A percentile compares a stretch with the other conserved stretches of the same genome.
Evolutionary conservation across 139 green algal genomes (phyloP).

Genomic region (Penium margaritaceum): DNA sequence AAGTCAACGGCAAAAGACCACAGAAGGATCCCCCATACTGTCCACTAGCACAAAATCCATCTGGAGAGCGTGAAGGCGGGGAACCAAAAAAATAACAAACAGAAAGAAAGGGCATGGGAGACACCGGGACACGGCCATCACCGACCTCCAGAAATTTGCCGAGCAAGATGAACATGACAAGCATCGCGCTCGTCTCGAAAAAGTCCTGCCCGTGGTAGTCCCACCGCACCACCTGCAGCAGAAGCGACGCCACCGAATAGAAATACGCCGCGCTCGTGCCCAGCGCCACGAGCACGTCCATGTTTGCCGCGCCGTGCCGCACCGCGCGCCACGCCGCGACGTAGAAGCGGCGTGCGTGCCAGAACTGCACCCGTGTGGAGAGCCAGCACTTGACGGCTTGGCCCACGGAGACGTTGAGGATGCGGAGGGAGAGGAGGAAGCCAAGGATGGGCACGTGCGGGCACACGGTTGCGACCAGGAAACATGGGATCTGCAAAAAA

Average conservation of each 20-base stretch:
- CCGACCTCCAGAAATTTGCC: constrained; percentile 85
- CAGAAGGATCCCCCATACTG: too few relatives aligned
- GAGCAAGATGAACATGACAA: constrained; percentile 92
- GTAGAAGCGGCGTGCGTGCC: constrained; percentile 88
- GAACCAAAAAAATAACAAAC: too few relatives aligned
- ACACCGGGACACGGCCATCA: too few relatives aligned
- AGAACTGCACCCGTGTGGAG: constrained; percentile 81
- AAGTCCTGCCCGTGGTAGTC: constrained; percentile 72
- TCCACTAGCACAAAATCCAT: too few relatives aligned
- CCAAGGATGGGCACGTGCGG: constrained; percentile 57
- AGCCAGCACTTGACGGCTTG: constrained; percentile 75
- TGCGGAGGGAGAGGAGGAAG: constrained; percentile 35
- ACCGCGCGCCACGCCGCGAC: constrained; percentile 67
- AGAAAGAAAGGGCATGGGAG: too few relatives aligned
- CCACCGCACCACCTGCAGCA: constrained; percentile 61
- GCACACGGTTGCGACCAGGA: too few relatives aligned
- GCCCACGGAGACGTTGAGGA: constrained; percentile 66
- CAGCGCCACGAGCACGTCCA: constrained; percentile 94
- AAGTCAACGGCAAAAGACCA: too few relatives aligned
- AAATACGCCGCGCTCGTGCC: constrained; percentile 85
- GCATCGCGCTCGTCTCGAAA: constrained; percentile 93
- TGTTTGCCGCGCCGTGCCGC: constrained; percentile 75
- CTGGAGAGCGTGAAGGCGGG: too few relatives aligned
- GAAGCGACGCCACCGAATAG: constrained; percentile 78
- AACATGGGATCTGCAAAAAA: too few relatives aligned